Evolutionary conservation across 2,329 filamentous ascomycete genomes (phyloP).

Genomic region (Microthyrium microscopicum): DNA sequence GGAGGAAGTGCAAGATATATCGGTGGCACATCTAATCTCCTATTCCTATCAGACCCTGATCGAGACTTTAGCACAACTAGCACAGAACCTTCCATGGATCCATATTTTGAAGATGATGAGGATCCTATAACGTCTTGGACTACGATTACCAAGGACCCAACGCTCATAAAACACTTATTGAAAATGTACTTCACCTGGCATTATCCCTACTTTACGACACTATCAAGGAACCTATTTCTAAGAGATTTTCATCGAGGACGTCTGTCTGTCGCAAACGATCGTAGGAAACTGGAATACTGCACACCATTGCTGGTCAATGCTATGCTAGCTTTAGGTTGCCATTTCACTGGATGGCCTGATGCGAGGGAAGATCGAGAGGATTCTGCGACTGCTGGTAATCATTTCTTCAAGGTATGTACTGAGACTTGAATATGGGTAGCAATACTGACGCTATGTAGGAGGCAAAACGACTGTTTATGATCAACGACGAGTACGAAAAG

Average conservation of each 20-base stretch:
- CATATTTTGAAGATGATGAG: conserved; percentile 22
- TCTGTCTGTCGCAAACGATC: conserved; percentile 27
- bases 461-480: conserved; percentile 74
- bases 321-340: conserved; percentile 82
- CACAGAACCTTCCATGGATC: too few species aligned
- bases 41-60: conserved; percentile 36
- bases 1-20: conserved; percentile 83
- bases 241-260: conserved; percentile 65
- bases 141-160: conserved; percentile 60
- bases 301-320: conserved; percentile 82
- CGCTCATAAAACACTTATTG: conserved; percentile 70
- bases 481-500: conserved; percentile 85
- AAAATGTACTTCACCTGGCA: conserved; percentile 99
- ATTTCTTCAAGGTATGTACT: conserved; percentile 84
- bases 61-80: conserved; percentile 20
- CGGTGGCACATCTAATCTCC: conserved; percentile 83
- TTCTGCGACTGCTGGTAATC: conserved; percentile 75
- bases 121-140: conserved; percentile 79
- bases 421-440: neutral
- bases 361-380: conserved; percentile 58
- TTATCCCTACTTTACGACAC: conserved; percentile 85
- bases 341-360: conserved; percentile 66
- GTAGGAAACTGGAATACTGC: conserved; percentile 54
- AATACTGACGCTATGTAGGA: conserved; percentile 34
- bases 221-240: conserved; percentile 76